Conservation (phyloP, 2,329 filamentous ascomycete genomes). For the Fusarium sp. region DNA sequence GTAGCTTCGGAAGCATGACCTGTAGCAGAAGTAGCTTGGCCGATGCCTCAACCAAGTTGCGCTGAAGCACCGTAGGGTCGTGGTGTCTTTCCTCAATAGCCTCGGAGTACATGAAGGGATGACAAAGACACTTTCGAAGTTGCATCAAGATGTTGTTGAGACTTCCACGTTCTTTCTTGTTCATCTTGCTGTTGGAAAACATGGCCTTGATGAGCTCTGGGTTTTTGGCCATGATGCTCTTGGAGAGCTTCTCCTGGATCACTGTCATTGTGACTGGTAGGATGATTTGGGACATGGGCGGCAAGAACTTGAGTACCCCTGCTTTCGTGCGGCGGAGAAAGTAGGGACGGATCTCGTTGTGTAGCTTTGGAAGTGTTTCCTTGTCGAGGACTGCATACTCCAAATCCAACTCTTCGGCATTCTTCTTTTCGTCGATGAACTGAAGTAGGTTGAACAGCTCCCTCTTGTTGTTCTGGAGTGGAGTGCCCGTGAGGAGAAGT, state of each 20-base stretch:
- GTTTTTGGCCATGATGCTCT: slow-evolving; percentile 91
- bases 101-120: slow-evolving; percentile 93
- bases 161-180: slow-evolving; percentile 77
- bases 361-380: slow-evolving; percentile 83
- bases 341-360: slow-evolving; percentile 81
- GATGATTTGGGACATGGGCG: slow-evolving; percentile 94
- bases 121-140: slow-evolving; percentile 91
- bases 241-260: slow-evolving; percentile 93
- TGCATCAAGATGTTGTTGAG: slow-evolving; percentile 97
- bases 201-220: slow-evolving; percentile 89
- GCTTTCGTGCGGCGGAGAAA: slow-evolving; percentile 84
- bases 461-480: slow-evolving; percentile 92
- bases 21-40: slow-evolving; percentile 88
- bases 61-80: slow-evolving; percentile 70
- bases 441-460: slow-evolving; percentile 98
- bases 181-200: slow-evolving; percentile 76
- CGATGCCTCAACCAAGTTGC: slow-evolving; percentile 90
- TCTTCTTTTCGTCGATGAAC: slow-evolving; percentile 79
- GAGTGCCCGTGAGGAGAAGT: slow-evolving; percentile 88
- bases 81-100: slow-evolving; percentile 86
- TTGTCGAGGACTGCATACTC: slow-evolving; percentile 82
- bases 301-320: slow-evolving; percentile 89
- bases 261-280: slow-evolving; percentile 95
- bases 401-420: slow-evolving; percentile 79
- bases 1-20: slow-evolving; percentile 86